phyloP scores from a whole-genome alignment of 495 filamentous ascomycete genomes.

The Chaetomium cochliodes region DNA sequence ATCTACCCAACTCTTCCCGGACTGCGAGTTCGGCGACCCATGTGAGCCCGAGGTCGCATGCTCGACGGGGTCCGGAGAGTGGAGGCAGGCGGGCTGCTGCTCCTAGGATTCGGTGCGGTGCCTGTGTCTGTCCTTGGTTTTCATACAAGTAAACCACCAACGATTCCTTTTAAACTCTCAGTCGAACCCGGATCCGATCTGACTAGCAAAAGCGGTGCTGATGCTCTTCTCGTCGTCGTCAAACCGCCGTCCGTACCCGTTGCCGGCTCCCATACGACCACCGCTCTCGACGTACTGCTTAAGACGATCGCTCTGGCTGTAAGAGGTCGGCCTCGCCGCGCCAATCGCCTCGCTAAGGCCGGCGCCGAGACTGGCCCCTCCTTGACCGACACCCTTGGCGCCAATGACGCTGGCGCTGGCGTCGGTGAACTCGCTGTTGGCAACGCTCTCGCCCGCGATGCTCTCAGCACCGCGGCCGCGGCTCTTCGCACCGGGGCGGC shows the following conservation, averaged over 20 bases:
- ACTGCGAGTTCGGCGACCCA: neutral
- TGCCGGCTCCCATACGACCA: slow-evolving; percentile 56
- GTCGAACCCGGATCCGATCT: slow-evolving; percentile 82
- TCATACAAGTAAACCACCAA: slow-evolving; percentile 24
- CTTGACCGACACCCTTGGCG: slow-evolving; percentile 63
- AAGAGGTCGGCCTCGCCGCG: slow-evolving; percentile 44
- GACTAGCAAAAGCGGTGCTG: slow-evolving; percentile 93
- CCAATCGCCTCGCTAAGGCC: slow-evolving; percentile 68
- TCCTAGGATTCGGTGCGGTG: slow-evolving; percentile 18
- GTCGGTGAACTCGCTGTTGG: slow-evolving; percentile 84
- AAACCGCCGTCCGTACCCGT: slow-evolving; percentile 75
- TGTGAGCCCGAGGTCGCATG: slow-evolving; percentile 18
- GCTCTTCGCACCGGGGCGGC: slow-evolving; percentile 49
- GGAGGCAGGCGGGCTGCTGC: slow-evolving; percentile 18
- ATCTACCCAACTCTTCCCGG: slow-evolving; percentile 18
- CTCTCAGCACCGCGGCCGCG: slow-evolving; percentile 67
- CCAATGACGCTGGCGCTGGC: slow-evolving; percentile 71
- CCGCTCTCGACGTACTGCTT: slow-evolving; percentile 89
- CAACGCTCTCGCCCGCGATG: slow-evolving; percentile 85
- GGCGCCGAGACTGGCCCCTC: slow-evolving; percentile 76
- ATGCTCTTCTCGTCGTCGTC: slow-evolving; percentile 96
- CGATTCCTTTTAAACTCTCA: slow-evolving; percentile 52
- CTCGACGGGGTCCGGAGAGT: slow-evolving; percentile 21
- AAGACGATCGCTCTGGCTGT: slow-evolving; percentile 58
- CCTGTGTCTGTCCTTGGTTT: slow-evolving; percentile 22